Percentiles rank a stretch among this genome's conserved stretches.
phyloP scores from a whole-genome alignment of 371 early-diverging fungal species.

The Apophysomyces ossiformis region DNA sequence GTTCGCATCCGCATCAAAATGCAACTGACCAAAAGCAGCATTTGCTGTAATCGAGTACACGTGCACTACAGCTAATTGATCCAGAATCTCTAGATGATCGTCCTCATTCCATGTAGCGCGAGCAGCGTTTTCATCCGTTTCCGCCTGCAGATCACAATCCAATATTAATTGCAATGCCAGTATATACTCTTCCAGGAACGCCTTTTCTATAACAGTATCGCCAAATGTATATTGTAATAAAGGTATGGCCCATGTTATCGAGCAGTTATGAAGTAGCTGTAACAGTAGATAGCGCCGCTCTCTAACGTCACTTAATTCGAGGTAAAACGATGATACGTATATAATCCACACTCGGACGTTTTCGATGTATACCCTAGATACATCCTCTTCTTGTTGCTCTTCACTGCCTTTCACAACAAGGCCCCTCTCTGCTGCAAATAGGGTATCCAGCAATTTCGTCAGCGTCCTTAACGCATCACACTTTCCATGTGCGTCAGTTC shows the following conservation, averaged over 20 bases:
- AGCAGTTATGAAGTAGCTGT: slow-evolving; percentile 53
- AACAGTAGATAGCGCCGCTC: slow-evolving; percentile 47
- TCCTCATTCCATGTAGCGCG: slow-evolving; percentile 59
- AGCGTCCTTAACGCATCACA: slow-evolving; percentile 15
- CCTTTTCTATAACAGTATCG: background rate
- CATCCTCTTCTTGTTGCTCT: slow-evolving; percentile 13
- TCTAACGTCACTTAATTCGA: slow-evolving; percentile 27
- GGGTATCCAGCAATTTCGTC: slow-evolving; percentile 22
- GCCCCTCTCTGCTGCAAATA: slow-evolving; percentile 24
- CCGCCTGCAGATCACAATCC: slow-evolving; percentile 28
- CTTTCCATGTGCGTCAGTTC: slow-evolving; percentile 15
- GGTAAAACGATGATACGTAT: slow-evolving; percentile 40
- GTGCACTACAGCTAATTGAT: slow-evolving; percentile 61
- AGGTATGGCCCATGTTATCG: slow-evolving; percentile 58
- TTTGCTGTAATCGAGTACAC: slow-evolving; percentile 20
- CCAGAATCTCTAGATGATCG: slow-evolving; percentile 60
- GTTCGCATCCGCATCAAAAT: background rate
- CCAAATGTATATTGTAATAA: slow-evolving; percentile 52
- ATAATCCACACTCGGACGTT: slow-evolving; percentile 54
- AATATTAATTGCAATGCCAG: slow-evolving; percentile 32
- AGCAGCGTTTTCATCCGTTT: slow-evolving; percentile 34
- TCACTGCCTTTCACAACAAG: background rate
- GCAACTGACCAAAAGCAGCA: background rate
- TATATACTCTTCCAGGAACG: slow-evolving; percentile 30
- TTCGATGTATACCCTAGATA: slow-evolving; percentile 38